A percentile compares a stretch with the other conserved stretches of the same genome.
Evolutionary conservation across 352 stramenopile species (phyloP).

Genomic region (Pythium periplocum): DNA sequence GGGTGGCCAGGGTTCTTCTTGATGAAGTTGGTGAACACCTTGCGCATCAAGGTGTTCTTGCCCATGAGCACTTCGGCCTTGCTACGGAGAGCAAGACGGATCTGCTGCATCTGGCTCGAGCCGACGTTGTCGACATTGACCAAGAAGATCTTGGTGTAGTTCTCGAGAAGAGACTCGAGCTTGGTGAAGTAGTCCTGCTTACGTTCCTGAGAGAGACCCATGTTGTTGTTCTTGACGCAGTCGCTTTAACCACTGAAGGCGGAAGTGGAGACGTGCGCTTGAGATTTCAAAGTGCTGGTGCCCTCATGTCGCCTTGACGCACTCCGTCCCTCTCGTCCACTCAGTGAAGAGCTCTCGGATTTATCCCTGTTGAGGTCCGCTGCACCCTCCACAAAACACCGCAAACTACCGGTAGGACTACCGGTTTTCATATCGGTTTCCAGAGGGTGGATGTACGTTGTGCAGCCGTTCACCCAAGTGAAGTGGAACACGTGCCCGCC

Average conservation of each 20-base stretch:
- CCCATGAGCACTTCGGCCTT: slow-evolving; percentile 98
- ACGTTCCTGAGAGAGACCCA: slow-evolving; percentile 95
- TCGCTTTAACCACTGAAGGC: slow-evolving; percentile 72
- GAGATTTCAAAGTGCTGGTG: slow-evolving; percentile 19
- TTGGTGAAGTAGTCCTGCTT: slow-evolving; percentile 98
- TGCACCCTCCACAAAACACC: background rate
- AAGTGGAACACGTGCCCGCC: too few relatives aligned
- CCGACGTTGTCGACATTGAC: slow-evolving; percentile 99
- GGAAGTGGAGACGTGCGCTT: slow-evolving; percentile 79
- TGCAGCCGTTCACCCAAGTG: too few relatives aligned
- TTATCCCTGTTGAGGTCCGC: slow-evolving; percentile 12
- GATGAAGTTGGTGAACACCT: slow-evolving; percentile 96
- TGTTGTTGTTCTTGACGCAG: slow-evolving; percentile 62
- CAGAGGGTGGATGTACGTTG: background rate
- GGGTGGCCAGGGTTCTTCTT: slow-evolving; percentile 97
- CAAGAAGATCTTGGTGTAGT: slow-evolving; percentile 98
- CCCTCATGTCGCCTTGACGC: background rate
- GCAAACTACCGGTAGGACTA: slow-evolving; percentile 9
- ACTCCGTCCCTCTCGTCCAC: too few relatives aligned
- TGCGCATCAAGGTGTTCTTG: slow-evolving; percentile 99
- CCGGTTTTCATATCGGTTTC: slow-evolving; percentile 10
- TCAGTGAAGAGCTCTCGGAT: background rate
- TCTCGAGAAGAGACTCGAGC: slow-evolving; percentile 94
- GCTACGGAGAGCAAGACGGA: slow-evolving; percentile 93
- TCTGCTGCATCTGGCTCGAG: slow-evolving; percentile 98